Base-by-base conservation (phyloP, 2,329 filamentous ascomycete genomes). In the Diaporthe batatas region DNA sequence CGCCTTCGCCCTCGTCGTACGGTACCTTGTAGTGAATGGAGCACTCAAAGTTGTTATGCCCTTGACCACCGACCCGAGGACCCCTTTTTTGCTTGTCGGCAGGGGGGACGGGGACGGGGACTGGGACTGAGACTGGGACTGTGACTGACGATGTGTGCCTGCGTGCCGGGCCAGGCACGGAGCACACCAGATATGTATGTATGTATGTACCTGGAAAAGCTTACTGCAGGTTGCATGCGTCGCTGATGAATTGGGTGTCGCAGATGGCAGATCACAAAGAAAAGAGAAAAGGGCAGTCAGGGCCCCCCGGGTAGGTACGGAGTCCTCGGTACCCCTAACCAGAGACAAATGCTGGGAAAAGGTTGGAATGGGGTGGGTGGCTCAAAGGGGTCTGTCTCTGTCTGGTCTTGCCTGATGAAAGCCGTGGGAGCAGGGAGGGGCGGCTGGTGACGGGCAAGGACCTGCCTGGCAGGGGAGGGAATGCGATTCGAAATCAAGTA, bases 231-330 rank as follows among this genome's bases (percentile, higher is more conserved):
- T 8, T 65, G 29, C 44, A 25, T 51, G 21, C 21, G 59, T 12
- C n/a, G 62, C 44, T 53, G 47, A 67, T 67, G 62, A 53, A 53
- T 53, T 44, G n/a, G 34, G 32, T 34, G 62, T 67, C 62, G 62
- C 62, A 67, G 62, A 44, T 67, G 44, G 62, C 62, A 53, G 62
- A 67, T 53, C 62, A 44, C 47, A 53, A 8, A 39, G n/a, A 23
- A 53, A 12, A 53, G 47, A 23, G 47, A 32, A 65, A n/a, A 64
- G 44, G 42, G 44, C n/a, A 51, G 62, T 53, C 59, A 49, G 32
- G 59, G 29, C 29, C 42, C 44, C 29, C 44, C n/a, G n/a, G n/a
- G 34, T 3, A 16, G 18, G 36, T 53, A 67, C 62, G 29, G 5
- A 5, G 29, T 29, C 2, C 29, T 29, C 29, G 18, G 36, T 53